Conservation (phyloP, 208 protist species). For the Leptomonas seymouri region DNA sequence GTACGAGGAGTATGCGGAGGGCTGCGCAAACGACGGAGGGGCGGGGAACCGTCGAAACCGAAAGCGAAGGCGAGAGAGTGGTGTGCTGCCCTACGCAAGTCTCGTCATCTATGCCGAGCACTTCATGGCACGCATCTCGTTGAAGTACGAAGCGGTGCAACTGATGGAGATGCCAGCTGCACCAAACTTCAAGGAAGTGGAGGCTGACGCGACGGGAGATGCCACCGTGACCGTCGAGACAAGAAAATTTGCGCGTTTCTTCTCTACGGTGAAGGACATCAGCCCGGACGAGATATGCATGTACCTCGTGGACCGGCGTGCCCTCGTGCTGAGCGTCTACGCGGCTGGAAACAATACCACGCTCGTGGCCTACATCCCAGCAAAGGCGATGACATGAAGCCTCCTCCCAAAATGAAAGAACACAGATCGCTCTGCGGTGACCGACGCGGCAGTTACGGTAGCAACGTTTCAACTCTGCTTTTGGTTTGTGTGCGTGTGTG, state of each 20-base stretch:
- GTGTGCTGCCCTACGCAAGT: constrained; percentile 13
- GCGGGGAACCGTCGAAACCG: background rate
- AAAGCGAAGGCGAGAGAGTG: constrained; percentile 11
- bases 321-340: constrained; percentile 68
- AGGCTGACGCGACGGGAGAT: constrained; percentile 11
- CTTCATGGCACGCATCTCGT: constrained; percentile 57
- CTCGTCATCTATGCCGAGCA: constrained; percentile 62
- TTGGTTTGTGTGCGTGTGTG: too few relatives aligned
- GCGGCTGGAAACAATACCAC: constrained; percentile 46
- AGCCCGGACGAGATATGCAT: constrained; percentile 50
- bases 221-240: constrained; percentile 68
- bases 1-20: too few relatives aligned
- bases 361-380: constrained; percentile 84
- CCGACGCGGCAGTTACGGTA: background rate
- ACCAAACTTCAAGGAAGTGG: background rate
- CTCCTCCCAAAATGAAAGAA: constrained; percentile 2
- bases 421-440: background rate
- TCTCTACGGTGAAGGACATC: constrained; percentile 62
- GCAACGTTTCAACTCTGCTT: too few relatives aligned
- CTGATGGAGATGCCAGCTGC: constrained; percentile 19
- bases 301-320: constrained; percentile 55
- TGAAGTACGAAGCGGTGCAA: constrained; percentile 66
- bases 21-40: background rate
- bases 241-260: constrained; percentile 71
- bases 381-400: constrained; percentile 17